A percentile compares a stretch with the other conserved stretches of the same genome.
Evolutionary conservation across 306 rosid species (phyloP).

Genomic region (Lathyrus aphaca): DNA sequence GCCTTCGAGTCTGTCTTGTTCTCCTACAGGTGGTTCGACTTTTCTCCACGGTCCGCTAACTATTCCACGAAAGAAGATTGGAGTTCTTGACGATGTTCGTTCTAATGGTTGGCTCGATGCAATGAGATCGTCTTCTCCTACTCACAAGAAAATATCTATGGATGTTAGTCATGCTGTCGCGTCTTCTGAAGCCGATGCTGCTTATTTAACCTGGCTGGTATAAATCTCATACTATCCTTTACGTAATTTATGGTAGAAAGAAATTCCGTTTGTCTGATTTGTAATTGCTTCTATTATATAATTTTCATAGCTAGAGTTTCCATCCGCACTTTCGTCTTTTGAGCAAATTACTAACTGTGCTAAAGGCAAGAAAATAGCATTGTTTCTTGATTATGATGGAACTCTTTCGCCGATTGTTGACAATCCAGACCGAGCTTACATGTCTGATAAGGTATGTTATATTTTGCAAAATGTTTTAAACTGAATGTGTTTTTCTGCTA

Average conservation of each 20-base stretch:
- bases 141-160: constrained; percentile 66
- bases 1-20: constrained; percentile 60
- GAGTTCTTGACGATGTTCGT: constrained; percentile 83
- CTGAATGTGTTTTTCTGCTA: neutral
- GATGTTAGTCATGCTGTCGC: constrained; percentile 55
- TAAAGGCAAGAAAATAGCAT: constrained; percentile 80
- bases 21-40: constrained; percentile 61
- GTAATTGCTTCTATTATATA: constrained; percentile 4
- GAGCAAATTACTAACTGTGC: constrained; percentile 73
- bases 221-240: constrained; percentile 17
- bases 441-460: constrained; percentile 79
- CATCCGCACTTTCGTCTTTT: constrained; percentile 82
- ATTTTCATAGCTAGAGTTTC: constrained; percentile 69
- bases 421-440: constrained; percentile 90
- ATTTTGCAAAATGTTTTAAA: neutral
- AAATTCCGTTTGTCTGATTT: constrained; percentile 33
- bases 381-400: constrained; percentile 98
- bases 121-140: constrained; percentile 97
- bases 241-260: constrained; percentile 7
- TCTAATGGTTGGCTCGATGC: constrained; percentile 80
- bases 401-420: constrained; percentile 98
- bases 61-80: constrained; percentile 81
- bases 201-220: constrained; percentile 89
- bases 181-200: constrained; percentile 59
- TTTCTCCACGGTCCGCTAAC: constrained; percentile 54